Evolutionary conservation across 2,329 filamentous ascomycete genomes (phyloP), one percentile per base, ranked within the genome.

Genomic region (Nothopassalora personata): DNA sequence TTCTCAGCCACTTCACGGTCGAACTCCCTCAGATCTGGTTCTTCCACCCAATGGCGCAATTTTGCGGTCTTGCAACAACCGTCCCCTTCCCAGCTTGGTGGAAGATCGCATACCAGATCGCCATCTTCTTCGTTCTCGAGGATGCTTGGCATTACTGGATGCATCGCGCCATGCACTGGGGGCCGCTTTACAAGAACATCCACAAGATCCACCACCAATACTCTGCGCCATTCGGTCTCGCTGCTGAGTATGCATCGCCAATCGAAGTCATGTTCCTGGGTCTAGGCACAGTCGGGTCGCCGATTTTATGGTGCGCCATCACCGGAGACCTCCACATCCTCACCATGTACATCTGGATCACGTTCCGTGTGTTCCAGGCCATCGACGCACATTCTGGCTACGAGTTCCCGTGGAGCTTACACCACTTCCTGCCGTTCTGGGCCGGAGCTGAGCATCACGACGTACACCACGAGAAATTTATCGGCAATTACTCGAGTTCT

Each of bases 181-280:
- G 90, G 23, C 90, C 91, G 43, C 86, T 99, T 5, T 99, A 99
- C 86, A 96, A 91, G 81, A 84, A 87, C 71, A 90, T 99, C 70
- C 94, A 99, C 84, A 99, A 99, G 81, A 92, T 99, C 69, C 94
- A 99, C 80, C 94, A 99, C 81, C 93, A 94, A 72, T 99, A 99
- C 81, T 96, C 91, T 39, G 94, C 94, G 11, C 94, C 94, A 18
- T 99, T 99, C 72, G 94, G 94, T 67, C 82, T 99, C 55, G 93
- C 94, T 19, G 93, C 94, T 58, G 94, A 99, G 78, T 99, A 99
- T 76, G 94, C 94, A 6, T 97, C 93, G 47, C 94, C 94, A 0
- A 95, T 97, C 68, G 94, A 99, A 78, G 91, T 93, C 67, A 95
- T 97, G 89, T 84, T 95, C 58, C 86, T 99, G 53, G 94, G 93